Evolutionary conservation across 2,329 filamentous ascomycete species (phyloP).

Genomic region (Fusarium sp.): DNA sequence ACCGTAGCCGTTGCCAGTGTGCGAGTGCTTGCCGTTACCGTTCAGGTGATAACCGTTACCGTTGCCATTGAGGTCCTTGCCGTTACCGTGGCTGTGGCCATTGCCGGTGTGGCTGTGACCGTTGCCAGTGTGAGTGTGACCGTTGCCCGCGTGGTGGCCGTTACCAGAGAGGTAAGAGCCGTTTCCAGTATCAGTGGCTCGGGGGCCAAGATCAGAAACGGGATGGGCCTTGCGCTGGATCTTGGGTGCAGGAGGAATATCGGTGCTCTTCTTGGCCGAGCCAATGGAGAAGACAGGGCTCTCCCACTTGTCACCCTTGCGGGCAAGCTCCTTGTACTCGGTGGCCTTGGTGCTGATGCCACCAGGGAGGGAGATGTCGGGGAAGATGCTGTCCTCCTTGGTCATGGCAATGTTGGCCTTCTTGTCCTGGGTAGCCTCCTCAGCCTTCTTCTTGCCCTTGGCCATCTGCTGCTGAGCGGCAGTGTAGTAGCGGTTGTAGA

Average conservation of each 20-base stretch:
- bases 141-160: slow-evolving; percentile 17
- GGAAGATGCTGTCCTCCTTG: slow-evolving; percentile 88
- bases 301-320: slow-evolving; percentile 92
- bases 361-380: slow-evolving; percentile 77
- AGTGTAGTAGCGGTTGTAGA: slow-evolving; percentile 83
- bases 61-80: slow-evolving; percentile 14
- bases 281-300: slow-evolving; percentile 93
- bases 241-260: slow-evolving; percentile 69
- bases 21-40: slow-evolving; percentile 22
- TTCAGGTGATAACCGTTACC: slow-evolving; percentile 23
- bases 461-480: slow-evolving; percentile 77
- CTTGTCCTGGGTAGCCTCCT: slow-evolving; percentile 67
- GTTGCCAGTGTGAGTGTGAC: slow-evolving; percentile 1
- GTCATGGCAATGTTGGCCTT: slow-evolving; percentile 66
- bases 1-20: slow-evolving; percentile 31
- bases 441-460: slow-evolving; percentile 79
- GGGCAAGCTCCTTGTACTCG: slow-evolving; percentile 87
- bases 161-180: slow-evolving; percentile 31
- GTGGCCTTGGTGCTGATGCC: slow-evolving; percentile 93
- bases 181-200: slow-evolving; percentile 22
- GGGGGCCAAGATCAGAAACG: slow-evolving; percentile 21
- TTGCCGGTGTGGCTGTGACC: background rate
- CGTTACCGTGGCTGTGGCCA: slow-evolving; percentile 31
- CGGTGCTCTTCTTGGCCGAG: slow-evolving; percentile 72
- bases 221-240: slow-evolving; percentile 56